Evolutionary conservation across 805 yeast genomes (phyloP).

Genomic region (Zygotorulaspora florentina): DNA sequence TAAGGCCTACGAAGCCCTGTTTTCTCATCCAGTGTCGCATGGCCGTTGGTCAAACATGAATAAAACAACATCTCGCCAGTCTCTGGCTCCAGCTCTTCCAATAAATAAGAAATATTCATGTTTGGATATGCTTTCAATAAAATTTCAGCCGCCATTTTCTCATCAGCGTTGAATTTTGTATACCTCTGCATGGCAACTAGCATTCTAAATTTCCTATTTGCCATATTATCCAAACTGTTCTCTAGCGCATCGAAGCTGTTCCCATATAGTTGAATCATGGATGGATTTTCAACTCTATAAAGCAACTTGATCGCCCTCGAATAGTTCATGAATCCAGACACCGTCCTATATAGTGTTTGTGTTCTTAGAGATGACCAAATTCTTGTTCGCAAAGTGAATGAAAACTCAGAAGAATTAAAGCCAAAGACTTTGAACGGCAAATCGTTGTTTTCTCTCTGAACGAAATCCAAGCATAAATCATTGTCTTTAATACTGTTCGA

Average conservation of each 20-base stretch:
- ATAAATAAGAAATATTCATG: constrained; percentile 51
- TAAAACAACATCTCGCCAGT: constrained; percentile 38
- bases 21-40: constrained; percentile 48
- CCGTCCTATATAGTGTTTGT: constrained; percentile 79
- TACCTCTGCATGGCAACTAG: constrained; percentile 86
- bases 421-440: constrained; percentile 71
- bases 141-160: constrained; percentile 61
- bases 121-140: constrained; percentile 72
- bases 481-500: neutral
- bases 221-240: constrained; percentile 64
- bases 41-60: constrained; percentile 68
- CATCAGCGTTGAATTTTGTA: constrained; percentile 59
- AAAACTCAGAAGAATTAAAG: constrained; percentile 61
- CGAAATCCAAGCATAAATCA: constrained; percentile 19
- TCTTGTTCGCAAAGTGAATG: constrained; percentile 64
- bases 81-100: constrained; percentile 37
- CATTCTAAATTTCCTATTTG: constrained; percentile 73
- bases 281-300: constrained; percentile 62
- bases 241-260: constrained; percentile 54
- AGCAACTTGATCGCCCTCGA: constrained; percentile 66
- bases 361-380: constrained; percentile 84
- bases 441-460: constrained; percentile 48
- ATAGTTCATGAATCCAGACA: constrained; percentile 81
- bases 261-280: constrained; percentile 43
- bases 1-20: constrained; percentile 59